Evolutionary conservation across 2,329 filamentous ascomycete genomes (phyloP), one percentile per base, ranked within the genome.

Genomic region (Microthyrium microscopicum): DNA sequence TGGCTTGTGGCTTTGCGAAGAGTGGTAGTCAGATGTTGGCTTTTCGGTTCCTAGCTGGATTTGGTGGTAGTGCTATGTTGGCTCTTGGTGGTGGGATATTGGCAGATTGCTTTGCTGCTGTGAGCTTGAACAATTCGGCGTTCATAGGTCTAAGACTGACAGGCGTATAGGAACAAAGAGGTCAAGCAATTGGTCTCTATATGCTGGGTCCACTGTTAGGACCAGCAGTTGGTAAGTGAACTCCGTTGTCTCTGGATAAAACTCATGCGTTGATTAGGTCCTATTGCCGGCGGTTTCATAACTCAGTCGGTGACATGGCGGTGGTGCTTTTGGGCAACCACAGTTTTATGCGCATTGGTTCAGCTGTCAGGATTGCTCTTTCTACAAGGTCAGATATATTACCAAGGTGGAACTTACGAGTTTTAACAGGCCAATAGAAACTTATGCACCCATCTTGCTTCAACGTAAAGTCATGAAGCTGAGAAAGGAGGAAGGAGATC

Each of bases 301-400:
- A 61, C 71, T 0, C 55, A 75, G 43, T 58, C 66, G 40, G 69
- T 64, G 5, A 71, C 65, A 1, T 83, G 78, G 78, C 64, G 76
- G 25, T 83, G 77, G 77, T 68, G 71, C 5, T 83, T 82, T 55
- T 79, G 68, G 54, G 61, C 70, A 0, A 77, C 73, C 1, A 69
- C 70, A 1, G 74, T 81, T 36, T 58, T 59, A 17, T 70, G 72
- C 36, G 74, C 61, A 2, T 38, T 69, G 9, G 66, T 82, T 32
- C 73, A 79, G 46, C 38, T 64, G 8, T 54, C 65, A 5, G 76
- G 76, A 4, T 50, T 79, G 31, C 66, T 74, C 48, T 64, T 74
- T 41, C 59, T 73, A 1, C 62, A 63, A 35, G 76, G 80, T 47
- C n/a, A 78, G 73, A 2, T 79, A 78, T 49, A 66, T 62, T 0